Conservation (phyloP, 2,329 filamentous ascomycete genomes). For the Mariannaea sp. region DNA sequence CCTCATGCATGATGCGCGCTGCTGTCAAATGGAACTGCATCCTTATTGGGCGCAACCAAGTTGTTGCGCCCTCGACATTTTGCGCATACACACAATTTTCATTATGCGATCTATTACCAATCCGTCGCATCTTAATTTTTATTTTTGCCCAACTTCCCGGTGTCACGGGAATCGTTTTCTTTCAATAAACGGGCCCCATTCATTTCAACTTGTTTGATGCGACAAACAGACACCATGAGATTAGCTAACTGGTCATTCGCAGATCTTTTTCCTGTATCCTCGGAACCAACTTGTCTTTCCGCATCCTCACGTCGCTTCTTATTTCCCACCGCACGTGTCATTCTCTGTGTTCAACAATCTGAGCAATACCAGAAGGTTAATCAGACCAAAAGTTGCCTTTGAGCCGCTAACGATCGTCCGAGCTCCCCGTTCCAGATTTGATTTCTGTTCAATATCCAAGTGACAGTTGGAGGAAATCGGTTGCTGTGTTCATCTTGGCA, state of each 20-base stretch:
- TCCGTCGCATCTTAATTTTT: constrained; percentile 10
- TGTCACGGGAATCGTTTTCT: constrained; percentile 26
- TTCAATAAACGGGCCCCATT: constrained; percentile 18
- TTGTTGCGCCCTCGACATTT: constrained; percentile 3
- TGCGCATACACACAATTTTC: constrained; percentile 5
- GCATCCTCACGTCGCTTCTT: constrained; percentile 19
- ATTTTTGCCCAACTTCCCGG: constrained; percentile 2
- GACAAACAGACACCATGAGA: constrained; percentile 25
- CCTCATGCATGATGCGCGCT: constrained; percentile 3
- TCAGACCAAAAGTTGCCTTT: constrained; percentile 4
- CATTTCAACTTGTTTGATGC: constrained; percentile 18
- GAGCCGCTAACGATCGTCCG: constrained; percentile 1
- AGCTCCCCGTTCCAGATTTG: background rate
- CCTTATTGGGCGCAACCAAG: constrained; percentile 5
- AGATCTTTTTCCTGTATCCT: constrained; percentile 31
- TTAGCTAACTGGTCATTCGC: constrained; percentile 27
- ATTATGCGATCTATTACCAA: constrained; percentile 17
- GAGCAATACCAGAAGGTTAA: background rate
- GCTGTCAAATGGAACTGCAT: constrained; percentile 6
- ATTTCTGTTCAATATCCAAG: background rate
- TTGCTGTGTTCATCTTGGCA: constrained; percentile 14
- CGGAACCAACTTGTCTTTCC: constrained; percentile 22
- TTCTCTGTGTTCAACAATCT: constrained; percentile 6
- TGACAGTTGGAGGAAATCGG: constrained; percentile 19
- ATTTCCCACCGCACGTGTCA: constrained; percentile 5